Evolutionary conservation across 257 asterid genomes (phyloP).

Genomic region (Datura wrightii): DNA sequence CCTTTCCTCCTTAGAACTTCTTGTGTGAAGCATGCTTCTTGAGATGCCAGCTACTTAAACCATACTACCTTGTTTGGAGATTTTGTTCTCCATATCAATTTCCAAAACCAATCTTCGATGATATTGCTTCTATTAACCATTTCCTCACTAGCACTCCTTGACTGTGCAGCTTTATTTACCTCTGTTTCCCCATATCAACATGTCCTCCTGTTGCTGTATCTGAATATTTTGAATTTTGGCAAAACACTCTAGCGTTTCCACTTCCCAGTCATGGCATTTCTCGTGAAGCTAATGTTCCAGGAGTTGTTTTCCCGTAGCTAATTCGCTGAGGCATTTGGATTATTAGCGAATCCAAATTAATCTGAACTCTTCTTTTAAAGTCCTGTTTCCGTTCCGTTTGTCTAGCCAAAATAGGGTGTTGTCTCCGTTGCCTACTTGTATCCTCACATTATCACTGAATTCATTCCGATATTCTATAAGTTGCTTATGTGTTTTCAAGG

Average conservation of each 20-base stretch:
- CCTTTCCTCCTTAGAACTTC: too few relatives aligned
- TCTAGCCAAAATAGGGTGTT: too few relatives aligned
- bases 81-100: neutral
- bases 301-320: too few relatives aligned
- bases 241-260: neutral
- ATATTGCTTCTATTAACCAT: neutral
- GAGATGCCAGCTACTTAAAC: neutral
- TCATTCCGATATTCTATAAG: too few relatives aligned
- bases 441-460: too few relatives aligned
- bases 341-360: too few relatives aligned
- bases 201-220: neutral
- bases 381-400: too few relatives aligned
- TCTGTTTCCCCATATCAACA: neutral
- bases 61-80: neutral
- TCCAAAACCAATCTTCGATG: neutral
- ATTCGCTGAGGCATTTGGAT: too few relatives aligned
- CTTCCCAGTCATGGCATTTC: neutral
- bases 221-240: neutral
- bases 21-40: neutral
- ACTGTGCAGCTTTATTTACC: neutral
- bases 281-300: too few relatives aligned
- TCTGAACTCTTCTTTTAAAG: too few relatives aligned
- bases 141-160: neutral
- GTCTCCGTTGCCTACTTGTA: too few relatives aligned
- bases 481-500: too few relatives aligned